Percentiles rank a stretch among this genome's conserved stretches.
phyloP scores from a whole-genome alignment of 352 stramenopile genomes.

The Poterioochromonas sp. region DNA sequence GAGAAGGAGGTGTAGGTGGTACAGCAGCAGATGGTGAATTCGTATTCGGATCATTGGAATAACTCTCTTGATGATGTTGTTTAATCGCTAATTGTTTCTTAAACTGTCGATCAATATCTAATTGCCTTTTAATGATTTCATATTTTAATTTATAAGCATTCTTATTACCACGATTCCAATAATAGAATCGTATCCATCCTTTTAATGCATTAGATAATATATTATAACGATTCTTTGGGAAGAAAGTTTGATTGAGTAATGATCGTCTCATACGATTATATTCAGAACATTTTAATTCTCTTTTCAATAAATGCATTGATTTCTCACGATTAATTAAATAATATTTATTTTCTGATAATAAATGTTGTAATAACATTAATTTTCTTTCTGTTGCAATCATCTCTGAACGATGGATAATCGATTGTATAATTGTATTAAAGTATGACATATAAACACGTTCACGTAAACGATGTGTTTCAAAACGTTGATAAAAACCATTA shows the following conservation, averaged over 20 bases:
- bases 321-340: background rate
- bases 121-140: constrained; percentile 26
- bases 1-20: background rate
- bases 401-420: constrained; percentile 11
- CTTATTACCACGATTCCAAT: constrained; percentile 15
- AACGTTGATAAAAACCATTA: constrained; percentile 29
- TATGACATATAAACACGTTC: constrained; percentile 15
- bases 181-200: constrained; percentile 20
- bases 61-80: background rate
- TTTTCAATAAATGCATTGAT: background rate
- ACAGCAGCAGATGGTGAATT: background rate
- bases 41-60: background rate
- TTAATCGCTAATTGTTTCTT: constrained; percentile 23
- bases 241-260: constrained; percentile 9
- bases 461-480: background rate
- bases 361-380: constrained; percentile 10
- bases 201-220: background rate
- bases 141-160: constrained; percentile 27
- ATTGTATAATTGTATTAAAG: constrained; percentile 1
- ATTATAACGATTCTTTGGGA: background rate
- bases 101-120: constrained; percentile 28
- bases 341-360: background rate
- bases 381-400: constrained; percentile 27
- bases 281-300: background rate
- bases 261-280: constrained; percentile 24